Conservation (phyloP, 2,329 filamentous ascomycete genomes). For the Lomentospora prolificans region DNA sequence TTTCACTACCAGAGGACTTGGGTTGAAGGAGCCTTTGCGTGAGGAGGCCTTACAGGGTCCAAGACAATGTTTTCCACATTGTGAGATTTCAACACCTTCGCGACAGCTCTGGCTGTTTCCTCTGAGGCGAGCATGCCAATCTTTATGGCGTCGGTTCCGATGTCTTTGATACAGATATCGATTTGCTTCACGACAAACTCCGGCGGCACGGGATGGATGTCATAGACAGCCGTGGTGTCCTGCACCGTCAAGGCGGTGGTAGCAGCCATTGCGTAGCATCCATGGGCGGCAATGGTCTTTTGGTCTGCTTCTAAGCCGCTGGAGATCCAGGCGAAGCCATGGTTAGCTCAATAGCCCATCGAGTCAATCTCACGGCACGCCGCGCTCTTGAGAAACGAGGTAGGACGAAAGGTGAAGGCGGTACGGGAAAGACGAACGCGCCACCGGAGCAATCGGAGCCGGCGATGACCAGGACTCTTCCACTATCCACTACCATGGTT, state of each 20-base stretch:
- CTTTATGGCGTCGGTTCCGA: conserved; percentile 84
- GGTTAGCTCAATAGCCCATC: not conserved
- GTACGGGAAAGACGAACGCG: conserved; percentile 41
- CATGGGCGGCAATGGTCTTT: conserved; percentile 85
- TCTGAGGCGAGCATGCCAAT: conserved; percentile 44
- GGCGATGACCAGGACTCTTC: conserved; percentile 67
- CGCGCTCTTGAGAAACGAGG: not conserved
- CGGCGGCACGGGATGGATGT: conserved; percentile 69
- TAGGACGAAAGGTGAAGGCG: conserved; percentile 7
- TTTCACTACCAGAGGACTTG: too few species aligned
- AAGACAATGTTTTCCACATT: conserved; percentile 20
- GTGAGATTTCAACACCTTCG: conserved; percentile 18
- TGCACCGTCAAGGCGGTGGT: conserved; percentile 95
- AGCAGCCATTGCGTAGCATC: conserved; percentile 91
- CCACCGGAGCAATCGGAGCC: conserved; percentile 87
- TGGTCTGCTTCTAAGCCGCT: conserved; percentile 94
- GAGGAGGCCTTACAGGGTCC: conserved; percentile 28
- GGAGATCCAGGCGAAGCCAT: conserved; percentile 1
- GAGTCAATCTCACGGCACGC: not conserved
- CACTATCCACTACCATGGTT: conserved; percentile 9
- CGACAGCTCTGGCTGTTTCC: conserved; percentile 27
- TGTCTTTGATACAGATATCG: conserved; percentile 71
- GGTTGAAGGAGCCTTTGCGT: too few species aligned
- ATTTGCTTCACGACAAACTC: conserved; percentile 78
- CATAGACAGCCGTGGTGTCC: conserved; percentile 77